Conservation (phyloP, 768 basidiomycete species). For the Boletus rubescentipes region DNA sequence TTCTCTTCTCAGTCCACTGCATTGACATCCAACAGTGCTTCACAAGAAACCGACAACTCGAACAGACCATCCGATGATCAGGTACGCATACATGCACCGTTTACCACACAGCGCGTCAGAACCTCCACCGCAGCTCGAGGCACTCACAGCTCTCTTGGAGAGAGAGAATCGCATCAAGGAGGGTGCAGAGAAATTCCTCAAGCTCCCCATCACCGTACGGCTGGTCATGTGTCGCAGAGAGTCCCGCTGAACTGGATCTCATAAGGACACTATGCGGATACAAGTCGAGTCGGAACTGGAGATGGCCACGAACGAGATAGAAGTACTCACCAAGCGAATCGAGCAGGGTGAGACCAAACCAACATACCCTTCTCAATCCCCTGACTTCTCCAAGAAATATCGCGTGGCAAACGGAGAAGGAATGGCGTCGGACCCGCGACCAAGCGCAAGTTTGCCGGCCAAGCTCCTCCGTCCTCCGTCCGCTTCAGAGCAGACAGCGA, state of each 20-base stretch:
- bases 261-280: constrained; percentile 60
- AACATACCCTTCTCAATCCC: background rate
- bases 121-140: constrained; percentile 51
- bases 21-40: constrained; percentile 21
- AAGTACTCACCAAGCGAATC: constrained; percentile 52
- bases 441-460: constrained; percentile 37
- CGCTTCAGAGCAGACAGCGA: constrained; percentile 33
- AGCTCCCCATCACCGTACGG: constrained; percentile 56
- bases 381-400: constrained; percentile 20
- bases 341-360: constrained; percentile 39
- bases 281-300: constrained; percentile 79
- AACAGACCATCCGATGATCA: constrained; percentile 28
- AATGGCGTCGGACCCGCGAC: constrained; percentile 21
- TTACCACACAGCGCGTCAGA: constrained; percentile 1
- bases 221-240: constrained; percentile 1
- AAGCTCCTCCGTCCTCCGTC: constrained; percentile 28
- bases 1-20: constrained; percentile 31
- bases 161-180: constrained; percentile 84
- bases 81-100: constrained; percentile 19
- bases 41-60: constrained; percentile 25
- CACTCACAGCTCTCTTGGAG: constrained; percentile 64
- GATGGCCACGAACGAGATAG: constrained; percentile 73
- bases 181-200: constrained; percentile 87
- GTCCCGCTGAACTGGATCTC: constrained; percentile 8
- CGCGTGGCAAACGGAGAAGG: constrained; percentile 33